phyloP scores from a whole-genome alignment of 495 filamentous ascomycete genomes.

The Monascus purpureus region DNA sequence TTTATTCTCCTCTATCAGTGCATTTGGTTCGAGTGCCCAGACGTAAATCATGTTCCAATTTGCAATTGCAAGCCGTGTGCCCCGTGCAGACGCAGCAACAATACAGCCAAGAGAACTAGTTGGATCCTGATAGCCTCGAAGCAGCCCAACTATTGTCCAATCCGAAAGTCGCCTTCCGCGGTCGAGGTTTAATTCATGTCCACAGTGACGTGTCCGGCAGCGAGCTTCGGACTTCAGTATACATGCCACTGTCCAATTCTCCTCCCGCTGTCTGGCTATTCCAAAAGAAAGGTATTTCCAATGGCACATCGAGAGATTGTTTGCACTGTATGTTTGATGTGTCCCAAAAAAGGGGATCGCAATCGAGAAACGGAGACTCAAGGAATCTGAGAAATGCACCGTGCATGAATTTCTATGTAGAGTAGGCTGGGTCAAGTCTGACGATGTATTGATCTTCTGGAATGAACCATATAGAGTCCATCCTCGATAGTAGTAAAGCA shows the following conservation, averaged over 20 bases:
- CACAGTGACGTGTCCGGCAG: constrained; percentile 12
- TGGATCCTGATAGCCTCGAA: constrained; percentile 25
- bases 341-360: constrained; percentile 28
- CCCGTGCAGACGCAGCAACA: constrained; percentile 23
- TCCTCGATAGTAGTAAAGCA: constrained; percentile 20
- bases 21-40: constrained; percentile 28
- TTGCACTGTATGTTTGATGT: constrained; percentile 9
- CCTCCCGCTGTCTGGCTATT: constrained; percentile 23
- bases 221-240: constrained; percentile 20
- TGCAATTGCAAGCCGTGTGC: constrained; percentile 28
- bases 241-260: constrained; percentile 28
- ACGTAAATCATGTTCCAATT: constrained; percentile 33
- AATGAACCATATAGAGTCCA: constrained; percentile 17
- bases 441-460: constrained; percentile 10
- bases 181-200: constrained; percentile 27
- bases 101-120: constrained; percentile 26
- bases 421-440: constrained; percentile 4
- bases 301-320: constrained; percentile 12
- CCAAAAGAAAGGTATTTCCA: constrained; percentile 30
- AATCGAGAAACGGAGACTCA: constrained; percentile 25
- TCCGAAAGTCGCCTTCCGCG: constrained; percentile 21
- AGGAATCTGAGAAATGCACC: constrained; percentile 12
- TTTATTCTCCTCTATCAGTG: constrained; percentile 15
- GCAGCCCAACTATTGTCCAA: constrained; percentile 25
- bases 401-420: constrained; percentile 15